Conservation (phyloP, 768 basidiomycete species). For the Clitopilus passeckerianus region DNA sequence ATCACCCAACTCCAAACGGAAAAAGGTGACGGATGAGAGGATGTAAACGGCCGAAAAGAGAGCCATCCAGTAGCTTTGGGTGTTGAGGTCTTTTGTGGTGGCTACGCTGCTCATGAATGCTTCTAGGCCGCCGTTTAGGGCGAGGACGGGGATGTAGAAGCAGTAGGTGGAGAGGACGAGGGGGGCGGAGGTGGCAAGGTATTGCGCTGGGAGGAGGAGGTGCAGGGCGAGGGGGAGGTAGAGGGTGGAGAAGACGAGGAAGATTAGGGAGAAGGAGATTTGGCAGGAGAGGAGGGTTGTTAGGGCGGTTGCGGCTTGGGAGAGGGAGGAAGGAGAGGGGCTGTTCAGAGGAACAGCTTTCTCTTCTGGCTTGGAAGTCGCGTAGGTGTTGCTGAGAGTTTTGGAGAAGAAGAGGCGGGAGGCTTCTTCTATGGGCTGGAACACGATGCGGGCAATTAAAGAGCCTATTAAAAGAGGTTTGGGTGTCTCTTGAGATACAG, state of each 20-base stretch:
- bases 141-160: constrained; percentile 86
- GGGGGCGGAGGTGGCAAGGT: constrained; percentile 76
- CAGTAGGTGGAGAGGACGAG: constrained; percentile 74
- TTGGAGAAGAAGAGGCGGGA: constrained; percentile 86
- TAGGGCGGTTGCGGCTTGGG: constrained; percentile 47
- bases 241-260: constrained; percentile 69
- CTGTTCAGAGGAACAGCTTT: constrained; percentile 2
- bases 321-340: constrained; percentile 15
- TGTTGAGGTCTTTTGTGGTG: constrained; percentile 54
- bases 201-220: constrained; percentile 66
- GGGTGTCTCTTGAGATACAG: no score
- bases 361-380: background rate
- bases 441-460: constrained; percentile 84
- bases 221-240: constrained; percentile 68
- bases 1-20: constrained; percentile 52
- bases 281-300: constrained; percentile 63
- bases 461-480: constrained; percentile 58
- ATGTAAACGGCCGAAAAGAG: constrained; percentile 70
- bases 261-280: constrained; percentile 57
- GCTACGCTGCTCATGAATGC: constrained; percentile 86
- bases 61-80: constrained; percentile 78
- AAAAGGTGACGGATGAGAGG: constrained; percentile 39
- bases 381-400: constrained; percentile 26
- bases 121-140: constrained; percentile 87
- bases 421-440: constrained; percentile 95